A percentile compares a stretch with the other conserved stretches of the same genome.
Conservation (phyloP, 768 basidiomycete genomes). For the Sporobolomyces roseus region DNA sequence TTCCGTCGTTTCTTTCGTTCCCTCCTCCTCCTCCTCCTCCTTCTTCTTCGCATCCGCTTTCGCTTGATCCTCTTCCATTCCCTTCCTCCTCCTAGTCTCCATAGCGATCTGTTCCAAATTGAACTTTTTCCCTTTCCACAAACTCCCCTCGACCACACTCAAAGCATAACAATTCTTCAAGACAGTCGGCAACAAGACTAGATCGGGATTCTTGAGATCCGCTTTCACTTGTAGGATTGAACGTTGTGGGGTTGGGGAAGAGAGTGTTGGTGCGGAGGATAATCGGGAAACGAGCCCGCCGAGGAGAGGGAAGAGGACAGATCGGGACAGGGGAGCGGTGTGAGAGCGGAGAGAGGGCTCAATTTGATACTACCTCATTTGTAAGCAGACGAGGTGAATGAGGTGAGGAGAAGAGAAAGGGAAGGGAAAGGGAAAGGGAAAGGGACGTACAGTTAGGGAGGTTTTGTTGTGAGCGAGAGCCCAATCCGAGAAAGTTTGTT, state of each 20-base stretch:
- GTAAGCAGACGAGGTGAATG: not conserved
- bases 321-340: conserved; percentile 29
- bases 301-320: conserved; percentile 33
- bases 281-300: conserved; percentile 11
- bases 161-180: conserved; percentile 34
- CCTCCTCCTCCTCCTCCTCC: not conserved
- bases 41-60: conserved; percentile 2
- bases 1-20: not conserved
- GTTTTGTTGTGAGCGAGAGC: conserved; percentile 18
- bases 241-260: conserved; percentile 20
- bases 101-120: conserved; percentile 33
- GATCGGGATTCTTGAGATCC: conserved; percentile 35
- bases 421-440: not conserved
- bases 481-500: conserved; percentile 26
- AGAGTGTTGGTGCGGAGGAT: conserved; percentile 21
- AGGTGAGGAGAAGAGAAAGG: not conserved
- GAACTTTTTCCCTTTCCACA: conserved; percentile 39
- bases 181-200: conserved; percentile 38
- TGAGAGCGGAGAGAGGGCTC: conserved; percentile 36
- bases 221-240: conserved; percentile 18
- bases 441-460: conserved; percentile 17
- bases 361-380: conserved; percentile 27
- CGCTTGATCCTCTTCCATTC: conserved; percentile 17
- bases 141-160: conserved; percentile 35
- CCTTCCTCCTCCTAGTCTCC: conserved; percentile 10